These are phyloP conservation scores for Botryotinia globosa DNA, from an alignment of 2,329 filamentous ascomycete genomes.

Conservation along the genomic window DNA sequence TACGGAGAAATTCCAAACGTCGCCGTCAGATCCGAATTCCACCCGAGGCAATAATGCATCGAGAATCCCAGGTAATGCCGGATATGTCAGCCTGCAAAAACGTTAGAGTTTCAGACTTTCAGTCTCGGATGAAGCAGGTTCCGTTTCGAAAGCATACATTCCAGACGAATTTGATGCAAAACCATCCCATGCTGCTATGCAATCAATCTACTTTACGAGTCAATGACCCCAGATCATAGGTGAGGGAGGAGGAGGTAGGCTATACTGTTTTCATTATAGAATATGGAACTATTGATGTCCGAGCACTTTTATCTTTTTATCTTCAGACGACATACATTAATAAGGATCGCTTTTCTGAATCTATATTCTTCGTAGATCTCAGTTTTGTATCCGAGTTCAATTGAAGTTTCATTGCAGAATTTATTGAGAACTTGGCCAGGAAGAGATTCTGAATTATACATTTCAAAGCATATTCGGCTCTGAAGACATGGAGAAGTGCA, in stretches of 20 bases:
- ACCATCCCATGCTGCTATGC: background rate
- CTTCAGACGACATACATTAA: background rate
- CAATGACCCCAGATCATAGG: background rate
- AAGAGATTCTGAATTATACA: background rate
- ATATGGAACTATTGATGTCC: background rate
- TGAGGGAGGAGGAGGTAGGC: conserved; percentile 1
- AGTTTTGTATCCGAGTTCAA: background rate
- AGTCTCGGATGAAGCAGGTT: conserved; percentile 15
- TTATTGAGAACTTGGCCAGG: background rate
- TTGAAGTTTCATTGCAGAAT: background rate
- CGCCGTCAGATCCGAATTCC: background rate
- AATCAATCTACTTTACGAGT: background rate
- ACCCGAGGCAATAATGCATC: background rate
- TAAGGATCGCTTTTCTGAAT: background rate
- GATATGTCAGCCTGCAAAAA: background rate
- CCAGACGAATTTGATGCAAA: background rate
- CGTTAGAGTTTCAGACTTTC: background rate
- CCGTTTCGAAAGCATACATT: conserved; percentile 12
- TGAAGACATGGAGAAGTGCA: conserved; percentile 12
- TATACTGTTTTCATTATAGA: background rate
- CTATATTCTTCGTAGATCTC: background rate
- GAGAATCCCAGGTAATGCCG: background rate
- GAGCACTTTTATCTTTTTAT: background rate
- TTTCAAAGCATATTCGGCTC: background rate
- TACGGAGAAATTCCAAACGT: background rate